phyloP scores from a whole-genome alignment of 2,329 filamentous ascomycete genomes.

The Fusarium sp. region DNA sequence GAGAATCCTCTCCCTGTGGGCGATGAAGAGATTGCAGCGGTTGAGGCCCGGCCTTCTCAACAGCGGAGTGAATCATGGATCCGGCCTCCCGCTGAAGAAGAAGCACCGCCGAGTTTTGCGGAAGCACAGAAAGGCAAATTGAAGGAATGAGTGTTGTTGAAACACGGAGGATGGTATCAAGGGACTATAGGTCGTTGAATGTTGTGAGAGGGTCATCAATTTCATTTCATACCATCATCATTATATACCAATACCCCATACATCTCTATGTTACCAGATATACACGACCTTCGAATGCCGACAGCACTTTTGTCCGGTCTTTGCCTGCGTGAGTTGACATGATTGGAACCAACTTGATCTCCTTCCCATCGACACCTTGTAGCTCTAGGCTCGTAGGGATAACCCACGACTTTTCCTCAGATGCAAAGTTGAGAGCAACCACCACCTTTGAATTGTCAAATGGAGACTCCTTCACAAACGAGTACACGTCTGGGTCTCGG shows the following conservation, averaged over 20 bases:
- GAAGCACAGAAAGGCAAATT: neutral
- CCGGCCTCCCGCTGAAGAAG: neutral
- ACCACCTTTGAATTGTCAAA: slow-evolving; percentile 37
- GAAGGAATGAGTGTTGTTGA: neutral
- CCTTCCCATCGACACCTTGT: slow-evolving; percentile 5
- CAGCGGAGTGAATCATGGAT: slow-evolving; percentile 18
- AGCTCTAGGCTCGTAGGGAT: slow-evolving; percentile 39
- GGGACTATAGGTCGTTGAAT: too few species aligned
- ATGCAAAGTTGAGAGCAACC: slow-evolving; percentile 48
- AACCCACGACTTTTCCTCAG: slow-evolving; percentile 42
- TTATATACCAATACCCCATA: neutral
- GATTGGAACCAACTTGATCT: slow-evolving; percentile 39
- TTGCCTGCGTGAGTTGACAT: slow-evolving; percentile 44
- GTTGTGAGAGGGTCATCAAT: too few species aligned
- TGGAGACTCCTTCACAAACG: slow-evolving; percentile 47
- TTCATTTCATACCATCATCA: neutral
- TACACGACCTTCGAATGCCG: slow-evolving; percentile 47
- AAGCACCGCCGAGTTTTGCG: slow-evolving; percentile 4
- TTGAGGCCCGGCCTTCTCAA: rapidly evolving
- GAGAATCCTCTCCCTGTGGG: neutral
- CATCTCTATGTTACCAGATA: slow-evolving; percentile 37
- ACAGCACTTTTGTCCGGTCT: slow-evolving; percentile 16
- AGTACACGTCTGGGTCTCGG: slow-evolving; percentile 40
- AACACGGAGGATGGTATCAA: too few species aligned
- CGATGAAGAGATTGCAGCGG: neutral